phyloP scores from a whole-genome alignment of 1,284 basidiomycete genomes.

The Cryptococcus depauperatus region DNA sequence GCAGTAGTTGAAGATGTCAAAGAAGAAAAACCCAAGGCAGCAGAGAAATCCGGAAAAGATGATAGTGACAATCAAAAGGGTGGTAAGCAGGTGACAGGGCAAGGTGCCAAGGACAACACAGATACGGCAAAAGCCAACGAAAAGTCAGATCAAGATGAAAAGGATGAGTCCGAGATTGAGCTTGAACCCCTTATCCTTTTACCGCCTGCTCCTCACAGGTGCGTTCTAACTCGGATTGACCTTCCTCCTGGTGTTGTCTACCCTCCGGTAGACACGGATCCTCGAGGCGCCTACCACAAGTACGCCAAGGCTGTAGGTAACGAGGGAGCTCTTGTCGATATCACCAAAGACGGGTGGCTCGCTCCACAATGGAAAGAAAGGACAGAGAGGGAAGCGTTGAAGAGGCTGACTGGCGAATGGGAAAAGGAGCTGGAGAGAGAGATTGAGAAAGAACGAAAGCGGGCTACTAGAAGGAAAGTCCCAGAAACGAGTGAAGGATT shows the following conservation, averaged over 20 bases:
- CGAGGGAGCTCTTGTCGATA: slow-evolving; percentile 23
- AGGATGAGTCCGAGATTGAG: slow-evolving; percentile 9
- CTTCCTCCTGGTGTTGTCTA: slow-evolving; percentile 21
- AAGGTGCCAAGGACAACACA: neutral
- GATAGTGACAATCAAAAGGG: neutral
- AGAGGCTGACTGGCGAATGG: slow-evolving; percentile 22
- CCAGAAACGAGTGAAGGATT: slow-evolving; percentile 20
- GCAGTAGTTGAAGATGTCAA: neutral
- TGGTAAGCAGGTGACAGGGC: neutral
- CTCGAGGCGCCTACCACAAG: slow-evolving; percentile 31
- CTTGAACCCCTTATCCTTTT: slow-evolving; percentile 23
- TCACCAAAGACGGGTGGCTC: slow-evolving; percentile 36
- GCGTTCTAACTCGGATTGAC: slow-evolving; percentile 20
- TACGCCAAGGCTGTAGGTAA: slow-evolving; percentile 24
- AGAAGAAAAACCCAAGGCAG: neutral
- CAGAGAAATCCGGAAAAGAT: neutral
- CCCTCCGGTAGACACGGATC: slow-evolving; percentile 29
- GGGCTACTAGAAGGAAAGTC: slow-evolving; percentile 13
- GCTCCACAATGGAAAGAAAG: slow-evolving; percentile 27
- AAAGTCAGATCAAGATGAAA: slow-evolving; percentile 1
- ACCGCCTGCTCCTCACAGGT: slow-evolving; percentile 19
- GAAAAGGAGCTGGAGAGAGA: slow-evolving; percentile 17
- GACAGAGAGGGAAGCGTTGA: slow-evolving; percentile 28
- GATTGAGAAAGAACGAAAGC: slow-evolving; percentile 10
- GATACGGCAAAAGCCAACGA: neutral